Percentiles rank a stretch among this genome's conserved stretches.
These are phyloP conservation scores for Schizopora paradoxa DNA, from an alignment of 1,284 basidiomycete species.

Conservation along the genomic window DNA sequence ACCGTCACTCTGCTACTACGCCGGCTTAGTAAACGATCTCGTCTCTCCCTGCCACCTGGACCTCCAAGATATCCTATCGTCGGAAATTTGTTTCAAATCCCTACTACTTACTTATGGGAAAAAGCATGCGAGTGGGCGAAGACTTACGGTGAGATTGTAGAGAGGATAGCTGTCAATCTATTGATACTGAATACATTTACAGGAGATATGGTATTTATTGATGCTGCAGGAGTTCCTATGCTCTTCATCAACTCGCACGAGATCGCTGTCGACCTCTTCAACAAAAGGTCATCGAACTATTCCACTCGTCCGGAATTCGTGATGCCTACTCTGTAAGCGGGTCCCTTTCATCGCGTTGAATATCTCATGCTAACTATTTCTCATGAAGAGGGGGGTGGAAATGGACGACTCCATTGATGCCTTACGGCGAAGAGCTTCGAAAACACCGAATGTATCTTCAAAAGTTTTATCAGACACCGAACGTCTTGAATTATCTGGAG, in stretches of 20 bases:
- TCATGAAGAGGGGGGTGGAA: slow-evolving; percentile 8
- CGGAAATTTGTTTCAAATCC: slow-evolving; percentile 15
- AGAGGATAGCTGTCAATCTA: too few species aligned
- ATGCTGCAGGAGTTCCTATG: slow-evolving; percentile 18
- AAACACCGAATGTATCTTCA: slow-evolving; percentile 23
- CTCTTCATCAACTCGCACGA: slow-evolving; percentile 23
- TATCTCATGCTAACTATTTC: too few species aligned
- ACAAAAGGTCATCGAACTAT: slow-evolving; percentile 22
- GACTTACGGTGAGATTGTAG: slow-evolving; percentile 16
- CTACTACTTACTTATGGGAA: slow-evolving; percentile 10
- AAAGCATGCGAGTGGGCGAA: slow-evolving; percentile 14
- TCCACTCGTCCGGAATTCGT: slow-evolving; percentile 19
- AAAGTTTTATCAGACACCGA: slow-evolving; percentile 20
- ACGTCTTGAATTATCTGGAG: slow-evolving; percentile 19
- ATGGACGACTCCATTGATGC: slow-evolving; percentile 15
- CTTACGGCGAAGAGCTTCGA: slow-evolving; percentile 24
- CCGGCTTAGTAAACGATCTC: too few species aligned
- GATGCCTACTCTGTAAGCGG: too few species aligned
- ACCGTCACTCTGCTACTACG: too few species aligned
- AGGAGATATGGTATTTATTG: slow-evolving; percentile 22
- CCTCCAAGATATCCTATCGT: slow-evolving; percentile 13
- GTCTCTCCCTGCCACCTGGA: slow-evolving; percentile 13
- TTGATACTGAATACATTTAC: too few species aligned
- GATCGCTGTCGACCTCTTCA: slow-evolving; percentile 22
- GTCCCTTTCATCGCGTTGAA: too few species aligned